phyloP scores from a whole-genome alignment of 768 basidiomycete species.

The Holtermannia corniformis region DNA sequence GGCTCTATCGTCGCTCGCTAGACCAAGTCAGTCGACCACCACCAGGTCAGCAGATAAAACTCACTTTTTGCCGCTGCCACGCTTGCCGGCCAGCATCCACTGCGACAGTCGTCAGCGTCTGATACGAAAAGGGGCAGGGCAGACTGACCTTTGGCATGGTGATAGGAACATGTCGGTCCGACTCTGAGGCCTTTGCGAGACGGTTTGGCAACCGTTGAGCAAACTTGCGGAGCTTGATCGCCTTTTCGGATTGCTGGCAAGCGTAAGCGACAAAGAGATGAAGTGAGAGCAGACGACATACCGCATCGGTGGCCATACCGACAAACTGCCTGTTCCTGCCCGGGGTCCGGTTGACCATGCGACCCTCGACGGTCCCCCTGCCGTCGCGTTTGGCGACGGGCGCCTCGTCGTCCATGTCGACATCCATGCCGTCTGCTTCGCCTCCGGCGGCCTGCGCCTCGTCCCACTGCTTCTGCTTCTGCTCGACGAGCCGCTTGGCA shows the following conservation, averaged over 20 bases:
- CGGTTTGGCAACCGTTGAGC: slow-evolving; percentile 78
- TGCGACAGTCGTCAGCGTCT: not conserved
- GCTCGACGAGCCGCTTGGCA: slow-evolving; percentile 59
- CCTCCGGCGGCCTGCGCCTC: slow-evolving; percentile 50
- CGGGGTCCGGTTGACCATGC: slow-evolving; percentile 49
- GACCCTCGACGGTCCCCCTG: slow-evolving; percentile 4
- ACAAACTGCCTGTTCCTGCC: slow-evolving; percentile 63
- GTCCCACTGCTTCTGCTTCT: slow-evolving; percentile 48
- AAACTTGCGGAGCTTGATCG: slow-evolving; percentile 71
- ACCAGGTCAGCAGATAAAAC: too few species aligned
- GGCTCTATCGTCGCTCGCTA: too few species aligned
- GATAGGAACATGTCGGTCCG: slow-evolving; percentile 43
- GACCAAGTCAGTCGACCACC: too few species aligned
- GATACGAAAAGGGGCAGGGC: slow-evolving; percentile 1
- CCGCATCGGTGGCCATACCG: slow-evolving; percentile 67
- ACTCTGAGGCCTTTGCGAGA: slow-evolving; percentile 83
- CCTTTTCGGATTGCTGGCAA: slow-evolving; percentile 66
- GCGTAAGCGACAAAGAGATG: not conserved
- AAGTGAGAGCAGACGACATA: slow-evolving; percentile 41
- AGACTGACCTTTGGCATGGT: slow-evolving; percentile 33
- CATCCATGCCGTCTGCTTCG: slow-evolving; percentile 54
- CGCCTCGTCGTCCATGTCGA: slow-evolving; percentile 45
- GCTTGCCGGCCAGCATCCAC: slow-evolving; percentile 40
- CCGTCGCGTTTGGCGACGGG: not conserved
- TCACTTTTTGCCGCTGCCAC: slow-evolving; percentile 42